Evolutionary conservation across 805 yeast genomes (phyloP).

Genomic region (Barnettozyma wickerhamii): DNA sequence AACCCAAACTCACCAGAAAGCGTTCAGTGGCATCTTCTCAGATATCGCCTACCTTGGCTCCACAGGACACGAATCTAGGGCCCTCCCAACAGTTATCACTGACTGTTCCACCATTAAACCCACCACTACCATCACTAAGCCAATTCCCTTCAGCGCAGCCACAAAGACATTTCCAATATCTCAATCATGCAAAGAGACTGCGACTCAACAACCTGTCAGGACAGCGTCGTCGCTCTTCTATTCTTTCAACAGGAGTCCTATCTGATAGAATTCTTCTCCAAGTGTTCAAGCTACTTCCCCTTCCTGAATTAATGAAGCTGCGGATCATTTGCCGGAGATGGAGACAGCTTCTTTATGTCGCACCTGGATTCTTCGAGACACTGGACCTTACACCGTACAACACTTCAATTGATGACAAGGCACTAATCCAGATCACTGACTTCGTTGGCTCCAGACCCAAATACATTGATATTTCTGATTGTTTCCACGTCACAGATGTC

Average conservation of each 20-base stretch:
- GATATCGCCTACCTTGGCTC: constrained; percentile 8
- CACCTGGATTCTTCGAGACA: constrained; percentile 45
- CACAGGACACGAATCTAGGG: neutral
- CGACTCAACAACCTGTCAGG: constrained; percentile 42
- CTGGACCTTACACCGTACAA: constrained; percentile 63
- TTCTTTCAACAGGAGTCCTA: constrained; percentile 51
- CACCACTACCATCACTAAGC: constrained; percentile 31
- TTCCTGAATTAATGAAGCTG: constrained; percentile 58
- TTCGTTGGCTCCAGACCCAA: constrained; percentile 69
- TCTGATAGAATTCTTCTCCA: constrained; percentile 55
- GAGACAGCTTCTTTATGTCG: constrained; percentile 58
- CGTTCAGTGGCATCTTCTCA: constrained; percentile 11
- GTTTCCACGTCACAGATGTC: constrained; percentile 73
- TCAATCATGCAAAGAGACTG: constrained; percentile 51
- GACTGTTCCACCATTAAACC: constrained; percentile 38
- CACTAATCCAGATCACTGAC: constrained; percentile 54
- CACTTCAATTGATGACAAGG: constrained; percentile 53
- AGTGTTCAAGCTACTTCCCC: constrained; percentile 47
- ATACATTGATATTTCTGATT: constrained; percentile 58
- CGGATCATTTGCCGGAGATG: constrained; percentile 60
- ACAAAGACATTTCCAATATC: constrained; percentile 42
- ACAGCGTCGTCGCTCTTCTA: constrained; percentile 47
- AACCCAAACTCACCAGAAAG: constrained; percentile 11
- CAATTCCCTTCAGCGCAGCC: constrained; percentile 27
- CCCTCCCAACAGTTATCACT: constrained; percentile 17